Base-by-base conservation (phyloP, 2,329 filamentous ascomycete species). In the Ceratocystis smalleyi region DNA sequence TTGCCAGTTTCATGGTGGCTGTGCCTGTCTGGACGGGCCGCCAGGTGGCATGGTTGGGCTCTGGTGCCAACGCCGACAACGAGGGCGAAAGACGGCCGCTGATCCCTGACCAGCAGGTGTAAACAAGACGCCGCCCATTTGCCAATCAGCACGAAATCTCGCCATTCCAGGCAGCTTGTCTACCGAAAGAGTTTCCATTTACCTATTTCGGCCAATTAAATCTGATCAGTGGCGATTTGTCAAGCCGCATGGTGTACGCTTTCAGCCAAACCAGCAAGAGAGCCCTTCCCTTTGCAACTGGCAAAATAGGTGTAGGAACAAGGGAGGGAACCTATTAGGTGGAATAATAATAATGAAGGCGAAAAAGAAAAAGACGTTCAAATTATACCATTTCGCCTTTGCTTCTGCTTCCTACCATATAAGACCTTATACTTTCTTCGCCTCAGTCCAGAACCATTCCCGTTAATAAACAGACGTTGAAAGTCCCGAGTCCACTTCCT, bases 1-100 rank as follows among this genome's bases (percentile, higher is more conserved):
- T 91, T 22, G 75, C 83, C 19, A 89, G 87, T 1, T 70, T 88
- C 1, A 74, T 80, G 17, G 77, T 90, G 62, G 86, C 83, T 1
- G 74, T 88, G 43, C 86, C 87, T 0, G 81, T 81, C 24, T 78
- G 84, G 71, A 78, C 83, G 12, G 85, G 85, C 66, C 77, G 79
- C 64, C 80, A 84, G 59, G 70, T 79, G 67, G 76, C 74, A 60
- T 82, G 59, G 64, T 47, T 45, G 40, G 40, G 32, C 12, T 22
- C 32, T 5, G 27, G 57, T 51, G 59, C 62, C n/a, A 30, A 40
- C 7, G 67, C 70, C 43, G 69, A 74, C 49, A 70, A 75, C 30
- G 81, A 84, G 68, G 72, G 78, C 54, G 82, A 86, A 75, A 81
- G 82, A 68, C 83, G 83, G 59, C 83, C 83, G 68, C 79, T 86